Base-by-base conservation (phyloP, 1,139 yeast species). In the Zygosaccharomyces sapae region DNA sequence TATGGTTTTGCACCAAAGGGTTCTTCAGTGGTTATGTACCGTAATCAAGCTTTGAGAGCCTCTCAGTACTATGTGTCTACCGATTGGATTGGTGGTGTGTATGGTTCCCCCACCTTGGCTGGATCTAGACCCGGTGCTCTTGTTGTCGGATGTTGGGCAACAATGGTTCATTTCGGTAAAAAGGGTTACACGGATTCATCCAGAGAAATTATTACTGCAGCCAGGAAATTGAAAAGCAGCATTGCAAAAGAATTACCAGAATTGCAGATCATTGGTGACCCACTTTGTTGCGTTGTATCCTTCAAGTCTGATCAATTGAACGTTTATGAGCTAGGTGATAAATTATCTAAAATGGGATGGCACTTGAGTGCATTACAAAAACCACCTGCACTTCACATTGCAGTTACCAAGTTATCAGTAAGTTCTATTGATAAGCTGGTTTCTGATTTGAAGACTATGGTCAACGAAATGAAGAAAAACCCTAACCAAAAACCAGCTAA, bases 1-100 rank as follows among this genome's bases (percentile, higher is more conserved):
- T 92, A 92, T 63, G 98, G 97, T 1, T 92, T 90, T 73, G 97
- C 97, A 8, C 97, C 98, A 39, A 92, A 92, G 68, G 98, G 98
- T 4, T 85, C 95, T 0, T 88, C 96, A 0, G 77, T 90, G 34
- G 85, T 92, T 57, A 85, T 92, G 96, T 92, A 92, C 68, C 76
- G 97, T 44, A 69, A 74, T 51, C 62, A 76, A 0, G 74, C 76
- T 51, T 73, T 88, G 50, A 76, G 98, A 47, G 79, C 78, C 56
- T 77, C 85, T 59, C 98, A 92, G 68, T 92, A 92, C 67, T 92
- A 84, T 65, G 77, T 90, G 30, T 76, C 81, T 49, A 73, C 88
- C 1, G 87, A 83, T 51, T 92, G 98, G 98, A 74, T 83, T 5
- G 98, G 98, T 39, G 98, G 98, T 1, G 73, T 92, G 61, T 92